Conservation (phyloP, 768 basidiomycete species). For the Cyclocybe aegerita region DNA sequence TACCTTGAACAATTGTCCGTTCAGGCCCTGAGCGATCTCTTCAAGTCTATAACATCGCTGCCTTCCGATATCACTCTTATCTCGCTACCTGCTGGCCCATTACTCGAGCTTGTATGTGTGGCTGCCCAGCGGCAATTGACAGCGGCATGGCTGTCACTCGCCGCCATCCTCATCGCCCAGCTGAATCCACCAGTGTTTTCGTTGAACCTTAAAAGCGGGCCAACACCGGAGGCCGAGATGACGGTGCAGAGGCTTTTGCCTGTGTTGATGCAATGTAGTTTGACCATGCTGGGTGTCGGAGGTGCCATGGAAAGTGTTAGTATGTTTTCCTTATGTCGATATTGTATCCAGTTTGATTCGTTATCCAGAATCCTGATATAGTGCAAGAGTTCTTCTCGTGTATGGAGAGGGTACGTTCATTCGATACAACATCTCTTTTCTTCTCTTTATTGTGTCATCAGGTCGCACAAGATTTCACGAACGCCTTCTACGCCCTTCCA, state of each 20-base stretch:
- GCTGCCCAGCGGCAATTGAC: slow-evolving; percentile 73
- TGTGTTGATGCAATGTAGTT: slow-evolving; percentile 55
- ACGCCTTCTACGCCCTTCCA: slow-evolving; percentile 61
- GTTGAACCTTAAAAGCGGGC: slow-evolving; percentile 47
- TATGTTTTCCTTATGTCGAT: slow-evolving; percentile 1
- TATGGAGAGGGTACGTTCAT: slow-evolving; percentile 63
- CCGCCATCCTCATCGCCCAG: slow-evolving; percentile 77
- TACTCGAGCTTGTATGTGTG: slow-evolving; percentile 76
- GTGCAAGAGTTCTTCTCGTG: slow-evolving; percentile 88
- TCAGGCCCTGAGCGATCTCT: slow-evolving; percentile 77
- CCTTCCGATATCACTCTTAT: slow-evolving; percentile 76
- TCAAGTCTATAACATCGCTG: slow-evolving; percentile 84
- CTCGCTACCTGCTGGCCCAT: slow-evolving; percentile 76
- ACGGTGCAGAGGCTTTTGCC: slow-evolving; percentile 58
- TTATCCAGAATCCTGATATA: slow-evolving; percentile 80
- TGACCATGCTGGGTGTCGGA: slow-evolving; percentile 51
- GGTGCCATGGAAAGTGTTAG: slow-evolving; percentile 73
- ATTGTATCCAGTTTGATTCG: background rate
- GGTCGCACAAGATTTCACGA: slow-evolving; percentile 60
- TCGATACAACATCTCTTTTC: background rate
- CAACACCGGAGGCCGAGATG: slow-evolving; percentile 52
- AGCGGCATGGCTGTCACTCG: slow-evolving; percentile 82
- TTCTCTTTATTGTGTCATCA: slow-evolving; percentile 7
- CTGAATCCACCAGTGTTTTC: slow-evolving; percentile 71
- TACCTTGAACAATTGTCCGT: background rate